Conservation (phyloP, 2,329 filamentous ascomycete genomes). For the Hypoxylon sp. region DNA sequence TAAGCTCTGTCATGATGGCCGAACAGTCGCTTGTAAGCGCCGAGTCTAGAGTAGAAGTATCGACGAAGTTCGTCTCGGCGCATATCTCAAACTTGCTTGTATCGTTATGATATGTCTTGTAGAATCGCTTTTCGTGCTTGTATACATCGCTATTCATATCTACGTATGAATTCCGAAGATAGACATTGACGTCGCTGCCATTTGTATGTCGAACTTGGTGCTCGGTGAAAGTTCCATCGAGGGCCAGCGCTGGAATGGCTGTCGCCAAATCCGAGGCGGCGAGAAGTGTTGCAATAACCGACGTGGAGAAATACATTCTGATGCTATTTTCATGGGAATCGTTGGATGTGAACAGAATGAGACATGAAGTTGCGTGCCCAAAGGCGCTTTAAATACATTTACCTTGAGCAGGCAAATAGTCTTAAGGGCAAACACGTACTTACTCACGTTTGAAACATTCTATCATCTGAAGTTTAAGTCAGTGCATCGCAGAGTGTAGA, state of each 20-base stretch:
- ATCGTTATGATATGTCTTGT: conserved; percentile 23
- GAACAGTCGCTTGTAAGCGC: conserved; percentile 24
- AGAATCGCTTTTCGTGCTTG: conserved; percentile 19
- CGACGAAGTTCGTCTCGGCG: conserved; percentile 30
- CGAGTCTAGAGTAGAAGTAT: conserved; percentile 16
- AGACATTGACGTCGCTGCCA: conserved; percentile 12
- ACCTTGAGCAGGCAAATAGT: too few species aligned
- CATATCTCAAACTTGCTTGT: conserved; percentile 22
- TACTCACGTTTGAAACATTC: too few species aligned
- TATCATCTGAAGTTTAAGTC: too few species aligned
- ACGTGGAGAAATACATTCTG: conserved; percentile 7
- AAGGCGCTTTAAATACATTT: too few species aligned
- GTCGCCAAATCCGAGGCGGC: not conserved
- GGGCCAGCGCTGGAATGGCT: conserved; percentile 7
- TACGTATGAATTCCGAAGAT: conserved; percentile 21
- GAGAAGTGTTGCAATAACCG: not conserved
- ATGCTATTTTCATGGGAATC: not conserved
- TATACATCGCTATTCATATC: not conserved
- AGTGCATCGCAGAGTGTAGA: not conserved
- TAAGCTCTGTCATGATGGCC: conserved; percentile 15
- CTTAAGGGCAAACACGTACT: too few species aligned
- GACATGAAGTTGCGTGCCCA: too few species aligned
- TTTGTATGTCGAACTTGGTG: conserved; percentile 14
- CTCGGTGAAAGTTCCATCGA: conserved; percentile 10
- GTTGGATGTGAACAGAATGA: too few species aligned